Percentiles rank a stretch among this genome's conserved stretches.
Conservation (phyloP, 2,329 filamentous ascomycete genomes). For the Hymenotorrendiella dingleyae region DNA sequence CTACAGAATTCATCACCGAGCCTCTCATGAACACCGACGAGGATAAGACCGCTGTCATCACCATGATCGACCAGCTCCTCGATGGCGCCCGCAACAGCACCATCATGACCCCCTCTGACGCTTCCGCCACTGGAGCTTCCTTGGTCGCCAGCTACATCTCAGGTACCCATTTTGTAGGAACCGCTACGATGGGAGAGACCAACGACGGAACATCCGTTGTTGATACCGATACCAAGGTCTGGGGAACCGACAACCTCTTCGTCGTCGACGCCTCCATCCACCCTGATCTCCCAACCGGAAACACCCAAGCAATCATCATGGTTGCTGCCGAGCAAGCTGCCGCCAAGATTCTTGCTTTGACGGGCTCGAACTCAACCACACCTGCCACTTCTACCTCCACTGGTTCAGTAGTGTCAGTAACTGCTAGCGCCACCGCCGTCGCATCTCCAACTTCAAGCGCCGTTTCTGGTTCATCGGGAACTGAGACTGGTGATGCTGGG, state of each 20-base stretch:
- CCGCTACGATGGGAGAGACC: constrained; percentile 53
- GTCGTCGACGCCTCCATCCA: constrained; percentile 64
- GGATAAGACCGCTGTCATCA: constrained; percentile 46
- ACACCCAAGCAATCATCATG: constrained; percentile 60
- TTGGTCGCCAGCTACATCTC: constrained; percentile 4
- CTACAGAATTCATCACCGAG: constrained; percentile 35
- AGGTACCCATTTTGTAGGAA: constrained; percentile 46
- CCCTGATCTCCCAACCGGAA: constrained; percentile 61
- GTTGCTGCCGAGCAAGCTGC: constrained; percentile 59
- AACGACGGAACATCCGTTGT: constrained; percentile 54
- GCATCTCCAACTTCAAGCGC: too few relatives aligned
- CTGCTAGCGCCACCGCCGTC: too few relatives aligned
- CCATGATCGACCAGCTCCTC: constrained; percentile 43
- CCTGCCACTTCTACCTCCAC: not conserved
- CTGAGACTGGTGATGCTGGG: too few relatives aligned
- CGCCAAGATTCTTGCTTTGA: constrained; percentile 42
- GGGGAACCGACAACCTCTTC: constrained; percentile 61
- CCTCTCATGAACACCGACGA: constrained; percentile 47
- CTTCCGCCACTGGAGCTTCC: constrained; percentile 7
- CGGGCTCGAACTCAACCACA: not conserved
- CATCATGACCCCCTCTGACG: constrained; percentile 31
- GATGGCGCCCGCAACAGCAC: constrained; percentile 51
- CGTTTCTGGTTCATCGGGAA: too few relatives aligned
- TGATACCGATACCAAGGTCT: constrained; percentile 56
- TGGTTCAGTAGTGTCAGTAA: too few relatives aligned